Percentiles rank a stretch among this genome's conserved stretches.
These are phyloP conservation scores for Orychophragmus violaceus DNA, from an alignment of 345 rosid genomes.

Conservation along the genomic window DNA sequence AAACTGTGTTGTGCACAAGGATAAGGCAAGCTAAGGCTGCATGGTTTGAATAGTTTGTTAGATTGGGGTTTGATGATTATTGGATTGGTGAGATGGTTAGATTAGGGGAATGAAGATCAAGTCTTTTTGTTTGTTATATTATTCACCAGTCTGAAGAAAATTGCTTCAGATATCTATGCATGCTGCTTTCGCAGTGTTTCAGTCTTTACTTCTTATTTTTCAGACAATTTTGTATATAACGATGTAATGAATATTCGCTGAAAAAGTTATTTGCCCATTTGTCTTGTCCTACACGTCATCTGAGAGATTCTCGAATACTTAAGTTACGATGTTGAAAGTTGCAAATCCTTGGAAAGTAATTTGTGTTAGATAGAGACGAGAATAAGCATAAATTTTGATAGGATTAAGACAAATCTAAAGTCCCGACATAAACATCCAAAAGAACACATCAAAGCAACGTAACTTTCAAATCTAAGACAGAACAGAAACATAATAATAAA, in stretches of 20 bases:
- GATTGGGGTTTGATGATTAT: background rate
- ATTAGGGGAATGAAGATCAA: background rate
- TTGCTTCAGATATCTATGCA: conserved; percentile 15
- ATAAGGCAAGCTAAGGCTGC: background rate
- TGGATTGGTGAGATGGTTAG: conserved; percentile 11
- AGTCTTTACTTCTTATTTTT: background rate
- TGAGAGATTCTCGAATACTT: no score
- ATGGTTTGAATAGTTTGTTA: background rate
- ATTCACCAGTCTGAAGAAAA: conserved; percentile 12
- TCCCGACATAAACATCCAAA: conserved; percentile 20
- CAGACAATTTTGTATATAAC: conserved; percentile 1
- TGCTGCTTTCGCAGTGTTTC: conserved; percentile 11
- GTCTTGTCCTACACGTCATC: background rate
- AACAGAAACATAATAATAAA: background rate
- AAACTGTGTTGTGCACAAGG: background rate
- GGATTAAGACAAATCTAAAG: conserved; percentile 17
- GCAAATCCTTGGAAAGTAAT: background rate
- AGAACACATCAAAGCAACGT: conserved; percentile 10
- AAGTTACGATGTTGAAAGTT: conserved; percentile 22
- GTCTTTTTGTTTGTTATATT: background rate
- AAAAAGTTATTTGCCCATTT: background rate
- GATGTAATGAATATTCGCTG: conserved; percentile 17
- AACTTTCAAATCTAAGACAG: conserved; percentile 24
- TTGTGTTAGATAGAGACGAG: background rate
- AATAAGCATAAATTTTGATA: conserved; percentile 7